A percentile compares a stretch with the other conserved stretches of the same genome.
Evolutionary conservation across 257 asterid genomes (phyloP).

Genomic region (Solanum piurae): DNA sequence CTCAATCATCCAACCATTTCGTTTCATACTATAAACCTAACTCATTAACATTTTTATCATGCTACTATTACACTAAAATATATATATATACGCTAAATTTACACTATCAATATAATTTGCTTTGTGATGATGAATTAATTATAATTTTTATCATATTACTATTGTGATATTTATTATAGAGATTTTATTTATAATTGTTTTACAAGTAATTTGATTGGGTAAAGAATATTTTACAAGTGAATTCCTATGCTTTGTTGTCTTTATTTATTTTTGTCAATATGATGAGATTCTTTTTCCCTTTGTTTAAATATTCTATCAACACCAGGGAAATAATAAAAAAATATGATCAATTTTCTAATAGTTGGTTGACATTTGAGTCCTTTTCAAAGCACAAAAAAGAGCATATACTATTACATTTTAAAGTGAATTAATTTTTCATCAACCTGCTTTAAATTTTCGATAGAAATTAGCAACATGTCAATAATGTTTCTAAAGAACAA

Average conservation of each 20-base stretch:
- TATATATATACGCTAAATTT: too few relatives aligned
- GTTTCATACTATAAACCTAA: not conserved
- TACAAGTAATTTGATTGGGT: not conserved
- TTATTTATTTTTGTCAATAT: not conserved
- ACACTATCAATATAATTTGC: not conserved
- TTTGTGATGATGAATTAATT: not conserved
- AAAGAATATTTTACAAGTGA: not conserved
- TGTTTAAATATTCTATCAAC: not conserved
- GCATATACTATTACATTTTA: not conserved
- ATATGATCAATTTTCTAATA: not conserved
- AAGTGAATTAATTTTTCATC: not conserved
- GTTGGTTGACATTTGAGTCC: constrained; percentile 13
- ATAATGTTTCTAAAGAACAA: too few relatives aligned
- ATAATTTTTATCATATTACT: not conserved
- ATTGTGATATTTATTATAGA: not conserved
- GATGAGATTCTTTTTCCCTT: not conserved
- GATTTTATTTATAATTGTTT: not conserved
- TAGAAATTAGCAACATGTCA: not conserved
- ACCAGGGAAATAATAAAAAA: not conserved
- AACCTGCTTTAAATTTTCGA: not conserved
- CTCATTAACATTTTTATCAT: not conserved
- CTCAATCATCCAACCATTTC: not conserved
- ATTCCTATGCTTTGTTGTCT: not conserved
- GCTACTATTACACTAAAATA: not conserved
- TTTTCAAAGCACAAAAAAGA: not conserved